Evolutionary conservation across 2,329 filamentous ascomycete genomes (phyloP).

Genomic region (Trichophyton mentagrophytes): DNA sequence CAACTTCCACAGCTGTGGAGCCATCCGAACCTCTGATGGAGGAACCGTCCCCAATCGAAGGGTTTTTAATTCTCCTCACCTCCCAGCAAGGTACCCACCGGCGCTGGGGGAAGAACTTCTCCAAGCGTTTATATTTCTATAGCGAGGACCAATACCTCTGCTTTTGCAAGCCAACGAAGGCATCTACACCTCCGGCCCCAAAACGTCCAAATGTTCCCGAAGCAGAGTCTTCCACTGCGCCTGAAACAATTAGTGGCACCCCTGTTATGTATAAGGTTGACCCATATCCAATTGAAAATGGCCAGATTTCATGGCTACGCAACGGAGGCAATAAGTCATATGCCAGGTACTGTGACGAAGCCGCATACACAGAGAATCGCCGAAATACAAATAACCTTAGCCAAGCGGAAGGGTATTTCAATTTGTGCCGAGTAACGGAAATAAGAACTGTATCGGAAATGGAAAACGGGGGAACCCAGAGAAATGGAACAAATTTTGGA

Average conservation of each 20-base stretch:
- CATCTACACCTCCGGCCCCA: slow-evolving; percentile 47
- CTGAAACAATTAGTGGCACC: slow-evolving; percentile 43
- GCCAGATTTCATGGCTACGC: slow-evolving; percentile 45
- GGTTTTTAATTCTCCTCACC: slow-evolving; percentile 52
- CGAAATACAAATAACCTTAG: slow-evolving; percentile 47
- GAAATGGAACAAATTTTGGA: slow-evolving; percentile 42
- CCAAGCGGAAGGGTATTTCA: slow-evolving; percentile 51
- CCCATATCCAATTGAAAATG: slow-evolving; percentile 45
- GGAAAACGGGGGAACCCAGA: slow-evolving; percentile 41
- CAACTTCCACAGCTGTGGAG: slow-evolving; percentile 36
- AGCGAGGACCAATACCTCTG: slow-evolving; percentile 51
- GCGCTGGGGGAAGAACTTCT: slow-evolving; percentile 48
- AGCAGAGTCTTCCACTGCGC: slow-evolving; percentile 40
- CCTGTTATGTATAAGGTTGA: slow-evolving; percentile 50
- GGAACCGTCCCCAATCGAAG: slow-evolving; percentile 52
- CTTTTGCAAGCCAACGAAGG: slow-evolving; percentile 49
- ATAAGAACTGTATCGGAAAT: slow-evolving; percentile 44
- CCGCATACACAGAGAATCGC: slow-evolving; percentile 47
- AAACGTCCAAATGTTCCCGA: slow-evolving; percentile 35
- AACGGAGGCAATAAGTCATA: slow-evolving; percentile 33
- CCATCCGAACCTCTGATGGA: slow-evolving; percentile 32
- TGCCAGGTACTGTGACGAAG: slow-evolving; percentile 41
- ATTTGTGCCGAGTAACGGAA: slow-evolving; percentile 45
- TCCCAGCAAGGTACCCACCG: slow-evolving; percentile 49
- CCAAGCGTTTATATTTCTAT: slow-evolving; percentile 53